Evolutionary conservation across 2,329 filamentous ascomycete genomes (phyloP), one percentile per base, ranked within the genome.

Genomic region (Ilyonectria robusta): DNA sequence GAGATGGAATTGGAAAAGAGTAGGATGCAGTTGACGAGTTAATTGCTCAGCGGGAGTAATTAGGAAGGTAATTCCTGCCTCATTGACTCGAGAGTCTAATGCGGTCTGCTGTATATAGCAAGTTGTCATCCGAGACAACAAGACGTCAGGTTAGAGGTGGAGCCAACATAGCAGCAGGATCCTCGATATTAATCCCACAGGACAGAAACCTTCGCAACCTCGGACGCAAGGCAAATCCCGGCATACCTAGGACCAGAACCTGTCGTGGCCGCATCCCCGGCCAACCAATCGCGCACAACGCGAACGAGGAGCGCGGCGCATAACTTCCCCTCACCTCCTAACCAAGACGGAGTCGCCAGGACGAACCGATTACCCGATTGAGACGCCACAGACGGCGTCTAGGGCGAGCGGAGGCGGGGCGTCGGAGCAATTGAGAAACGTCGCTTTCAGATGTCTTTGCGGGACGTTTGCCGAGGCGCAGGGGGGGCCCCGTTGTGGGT

Each of bases 391-490:
- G 51, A 15, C 11, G 31, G 8, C 11, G 8, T 33, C 31, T 33
- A 2, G 8, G 8, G 31, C 8, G 3, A 33, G 8, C 31, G 31
- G 31, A 19, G 26, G 35, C 23, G 44, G 40, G 31, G 23, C 31
- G 53, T 23, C 33, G 33, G 44, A 17, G 19, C 15, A 59, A 17
- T 40, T 21, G 31, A 19, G 9, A 21, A 51, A 67, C 59, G 70
- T 59, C 67, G 73, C 70, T 61, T 47, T 60, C 64, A 65, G 50
- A 64, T 70, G 65, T 58, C 53, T 60, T 66, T 55, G 13, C 21
- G 15, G 23, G 29, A 15, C 15, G 31, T 19, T 37, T 69, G 53
- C 69, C 67, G 72, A 74, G 70, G 69, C 47, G 66, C 48, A 17
- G 37, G 50, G 58, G 46, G 29, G 44, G 26, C 26, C 17, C 17